phyloP scores from a whole-genome alignment of 768 basidiomycete genomes.

The Punctularia strigosozonata region DNA sequence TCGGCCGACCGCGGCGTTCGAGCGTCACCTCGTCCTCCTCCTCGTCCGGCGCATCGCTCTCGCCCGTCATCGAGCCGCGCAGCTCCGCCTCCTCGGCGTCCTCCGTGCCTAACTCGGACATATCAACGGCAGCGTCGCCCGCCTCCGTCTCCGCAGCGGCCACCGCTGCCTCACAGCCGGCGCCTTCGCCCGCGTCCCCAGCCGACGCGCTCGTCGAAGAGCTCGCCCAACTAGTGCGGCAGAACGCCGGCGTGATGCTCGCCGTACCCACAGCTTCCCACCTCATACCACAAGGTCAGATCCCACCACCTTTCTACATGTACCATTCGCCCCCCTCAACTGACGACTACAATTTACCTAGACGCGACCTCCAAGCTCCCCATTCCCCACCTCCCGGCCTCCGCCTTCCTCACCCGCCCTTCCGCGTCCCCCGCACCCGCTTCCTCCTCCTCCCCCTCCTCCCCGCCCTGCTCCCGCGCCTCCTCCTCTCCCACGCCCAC shows the following conservation, averaged over 20 bases:
- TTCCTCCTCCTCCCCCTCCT: conserved; percentile 14
- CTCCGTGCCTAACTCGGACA: conserved; percentile 6
- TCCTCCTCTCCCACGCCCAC: conserved; percentile 30
- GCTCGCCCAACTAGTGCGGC: conserved; percentile 25
- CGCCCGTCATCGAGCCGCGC: conserved; percentile 31
- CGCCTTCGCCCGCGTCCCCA: conserved; percentile 12
- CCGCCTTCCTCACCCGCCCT: conserved; percentile 11
- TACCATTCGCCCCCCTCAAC: not conserved
- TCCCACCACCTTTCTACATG: conserved; percentile 1
- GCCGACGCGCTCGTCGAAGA: conserved; percentile 16
- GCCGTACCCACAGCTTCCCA: conserved; percentile 16
- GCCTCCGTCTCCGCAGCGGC: conserved; percentile 28
- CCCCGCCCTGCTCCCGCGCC: conserved; percentile 20
- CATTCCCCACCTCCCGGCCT: conserved; percentile 40
- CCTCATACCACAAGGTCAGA: conserved; percentile 8
- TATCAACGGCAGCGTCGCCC: conserved; percentile 19
- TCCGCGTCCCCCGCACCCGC: conserved; percentile 8
- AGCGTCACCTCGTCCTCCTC: conserved; percentile 46
- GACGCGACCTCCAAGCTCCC: conserved; percentile 27
- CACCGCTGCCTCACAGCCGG: conserved; percentile 13
- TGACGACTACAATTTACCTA: not conserved
- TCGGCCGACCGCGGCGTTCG: conserved; percentile 24
- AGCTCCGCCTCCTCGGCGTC: conserved; percentile 13
- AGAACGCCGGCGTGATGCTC: conserved; percentile 24
- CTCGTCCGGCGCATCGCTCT: conserved; percentile 42